phyloP scores from a whole-genome alignment of 1,139 yeast genomes.

The Geotrichum carabidarum region DNA sequence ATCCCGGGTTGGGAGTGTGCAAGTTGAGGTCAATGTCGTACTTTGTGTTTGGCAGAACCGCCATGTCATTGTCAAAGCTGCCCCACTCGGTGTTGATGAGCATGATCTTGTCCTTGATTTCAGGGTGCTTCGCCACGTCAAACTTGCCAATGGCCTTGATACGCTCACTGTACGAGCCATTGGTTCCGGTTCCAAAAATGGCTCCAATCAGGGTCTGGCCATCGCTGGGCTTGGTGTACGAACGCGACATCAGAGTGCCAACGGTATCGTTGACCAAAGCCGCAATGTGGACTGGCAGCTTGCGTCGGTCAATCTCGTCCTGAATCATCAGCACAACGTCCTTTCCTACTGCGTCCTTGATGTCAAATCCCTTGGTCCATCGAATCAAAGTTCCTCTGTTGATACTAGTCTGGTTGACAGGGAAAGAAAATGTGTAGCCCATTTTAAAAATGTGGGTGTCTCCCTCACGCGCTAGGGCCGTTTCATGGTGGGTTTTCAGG shows the following conservation, averaged over 20 bases:
- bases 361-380: constrained; percentile 93
- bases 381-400: constrained; percentile 74
- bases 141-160: constrained; percentile 67
- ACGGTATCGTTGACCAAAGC: constrained; percentile 94
- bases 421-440: constrained; percentile 92
- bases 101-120: constrained; percentile 59
- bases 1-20: constrained; percentile 73
- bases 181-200: constrained; percentile 94
- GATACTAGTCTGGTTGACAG: constrained; percentile 77
- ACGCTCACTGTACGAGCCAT: constrained; percentile 84
- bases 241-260: constrained; percentile 82
- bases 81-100: constrained; percentile 97
- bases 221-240: constrained; percentile 63
- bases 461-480: constrained; percentile 16
- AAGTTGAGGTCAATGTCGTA: constrained; percentile 69
- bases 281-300: constrained; percentile 65
- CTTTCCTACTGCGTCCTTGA: constrained; percentile 74
- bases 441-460: constrained; percentile 48
- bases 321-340: constrained; percentile 76
- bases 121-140: constrained; percentile 43
- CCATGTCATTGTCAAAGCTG: constrained; percentile 77
- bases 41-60: constrained; percentile 65
- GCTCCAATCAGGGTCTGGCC: constrained; percentile 77
- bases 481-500: constrained; percentile 54
- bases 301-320: constrained; percentile 52